Percentiles rank a stretch among this genome's conserved stretches.
phyloP scores from a whole-genome alignment of 2,329 filamentous ascomycete species.

The Aspergillus sp. region DNA sequence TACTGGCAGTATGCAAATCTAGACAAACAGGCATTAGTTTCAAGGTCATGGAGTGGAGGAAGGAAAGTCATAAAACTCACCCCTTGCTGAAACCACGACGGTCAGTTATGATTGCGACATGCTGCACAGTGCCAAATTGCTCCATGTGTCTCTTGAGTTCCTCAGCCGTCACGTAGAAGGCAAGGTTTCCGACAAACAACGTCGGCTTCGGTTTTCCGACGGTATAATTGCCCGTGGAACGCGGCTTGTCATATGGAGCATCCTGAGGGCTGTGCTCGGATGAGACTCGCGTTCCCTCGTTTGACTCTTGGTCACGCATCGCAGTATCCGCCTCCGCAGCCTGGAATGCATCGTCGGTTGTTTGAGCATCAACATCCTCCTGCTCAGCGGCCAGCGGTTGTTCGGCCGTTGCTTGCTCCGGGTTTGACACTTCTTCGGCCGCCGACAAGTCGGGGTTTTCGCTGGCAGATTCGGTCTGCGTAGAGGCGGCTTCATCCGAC shows the following conservation, averaged over 20 bases:
- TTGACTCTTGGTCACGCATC: too few species aligned
- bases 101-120: constrained; percentile 51
- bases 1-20: constrained; percentile 62
- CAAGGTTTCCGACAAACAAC: constrained; percentile 60
- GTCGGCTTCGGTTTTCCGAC: constrained; percentile 40
- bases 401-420: too few species aligned
- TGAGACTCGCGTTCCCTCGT: too few species aligned
- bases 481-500: neutral
- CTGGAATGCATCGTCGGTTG: too few species aligned
- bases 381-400: too few species aligned
- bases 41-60: neutral
- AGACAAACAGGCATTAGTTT: constrained; percentile 6
- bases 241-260: too few species aligned
- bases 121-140: constrained; percentile 48
- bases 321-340: too few species aligned
- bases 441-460: neutral
- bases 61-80: constrained; percentile 34
- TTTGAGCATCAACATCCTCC: too few species aligned
- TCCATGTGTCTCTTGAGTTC: constrained; percentile 52
- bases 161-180: constrained; percentile 56
- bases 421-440: constrained; percentile 29
- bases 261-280: too few species aligned
- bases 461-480: neutral
- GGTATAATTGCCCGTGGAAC: too few species aligned
- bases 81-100: constrained; percentile 58